Conservation (phyloP, 2,329 filamentous ascomycete genomes). For the Fusarium tupiense region DNA sequence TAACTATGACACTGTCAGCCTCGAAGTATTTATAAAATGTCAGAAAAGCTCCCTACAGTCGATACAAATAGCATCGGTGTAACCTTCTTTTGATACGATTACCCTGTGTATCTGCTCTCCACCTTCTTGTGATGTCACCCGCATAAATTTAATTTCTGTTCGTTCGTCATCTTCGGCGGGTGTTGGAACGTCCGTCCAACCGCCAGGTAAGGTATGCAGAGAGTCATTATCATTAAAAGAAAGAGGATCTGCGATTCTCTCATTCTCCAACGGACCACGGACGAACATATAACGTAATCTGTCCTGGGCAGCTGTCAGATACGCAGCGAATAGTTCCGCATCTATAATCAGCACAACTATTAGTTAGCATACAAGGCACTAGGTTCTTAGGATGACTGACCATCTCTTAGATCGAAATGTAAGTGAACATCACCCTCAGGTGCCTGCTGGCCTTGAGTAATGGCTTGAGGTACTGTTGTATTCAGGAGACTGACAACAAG, state of each 20-base stretch:
- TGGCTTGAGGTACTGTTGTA: rapidly evolving
- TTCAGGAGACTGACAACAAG: background rate
- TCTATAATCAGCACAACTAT: background rate
- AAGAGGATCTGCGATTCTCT: background rate
- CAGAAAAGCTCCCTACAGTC: background rate
- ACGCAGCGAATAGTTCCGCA: rapidly evolving
- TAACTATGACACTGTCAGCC: rapidly evolving
- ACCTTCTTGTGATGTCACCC: too few species aligned
- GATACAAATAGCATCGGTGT: rapidly evolving
- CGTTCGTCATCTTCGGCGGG: too few species aligned
- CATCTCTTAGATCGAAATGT: background rate
- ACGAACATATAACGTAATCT: rapidly evolving
- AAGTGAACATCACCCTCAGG: rapidly evolving
- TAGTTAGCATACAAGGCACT: rapidly evolving
- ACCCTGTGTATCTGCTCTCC: too few species aligned
- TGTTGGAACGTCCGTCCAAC: too few species aligned
- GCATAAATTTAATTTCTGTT: too few species aligned
- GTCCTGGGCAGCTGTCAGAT: rapidly evolving
- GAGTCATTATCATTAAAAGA: too few species aligned
- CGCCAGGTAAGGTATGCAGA: too few species aligned
- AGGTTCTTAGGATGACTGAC: rapidly evolving
- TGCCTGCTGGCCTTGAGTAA: too few species aligned
- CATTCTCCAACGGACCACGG: rapidly evolving
- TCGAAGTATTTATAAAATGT: rapidly evolving
- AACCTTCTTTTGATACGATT: rapidly evolving